Conservation (phyloP, 2,329 filamentous ascomycete genomes). For the Clarireedia sp. region DNA sequence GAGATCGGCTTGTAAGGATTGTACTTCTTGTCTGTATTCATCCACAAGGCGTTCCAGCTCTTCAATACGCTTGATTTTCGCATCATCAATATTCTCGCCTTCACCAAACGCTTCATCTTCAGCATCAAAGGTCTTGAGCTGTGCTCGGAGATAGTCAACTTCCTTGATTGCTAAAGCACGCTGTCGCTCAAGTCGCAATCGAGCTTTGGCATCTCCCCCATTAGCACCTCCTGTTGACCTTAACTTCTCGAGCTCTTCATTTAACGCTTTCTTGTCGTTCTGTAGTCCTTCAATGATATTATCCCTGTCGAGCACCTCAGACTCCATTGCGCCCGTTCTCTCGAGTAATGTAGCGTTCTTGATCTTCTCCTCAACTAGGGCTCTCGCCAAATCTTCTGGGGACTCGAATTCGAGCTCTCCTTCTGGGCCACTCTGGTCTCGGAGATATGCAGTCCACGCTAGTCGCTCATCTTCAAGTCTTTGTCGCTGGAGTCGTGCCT, state of each 20-base stretch:
- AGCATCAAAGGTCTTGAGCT: conserved; percentile 78
- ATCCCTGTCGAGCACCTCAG: conserved; percentile 70
- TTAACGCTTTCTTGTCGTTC: conserved; percentile 56
- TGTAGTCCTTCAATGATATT: conserved; percentile 65
- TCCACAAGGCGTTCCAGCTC: conserved; percentile 83
- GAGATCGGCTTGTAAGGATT: conserved; percentile 67
- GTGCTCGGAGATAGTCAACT: conserved; percentile 85
- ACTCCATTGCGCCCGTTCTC: conserved; percentile 68
- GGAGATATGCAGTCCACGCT: conserved; percentile 80
- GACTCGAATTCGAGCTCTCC: conserved; percentile 71
- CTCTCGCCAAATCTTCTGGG: conserved; percentile 78
- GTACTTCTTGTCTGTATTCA: conserved; percentile 74
- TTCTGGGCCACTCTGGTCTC: conserved; percentile 54
- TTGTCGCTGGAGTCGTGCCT: conserved; percentile 74
- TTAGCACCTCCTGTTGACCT: conserved; percentile 39
- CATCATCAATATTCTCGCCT: conserved; percentile 62
- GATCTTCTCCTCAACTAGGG: conserved; percentile 73
- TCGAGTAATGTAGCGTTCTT: conserved; percentile 75
- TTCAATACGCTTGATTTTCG: conserved; percentile 64
- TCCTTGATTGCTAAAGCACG: conserved; percentile 81
- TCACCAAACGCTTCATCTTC: conserved; percentile 84
- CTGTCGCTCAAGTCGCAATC: conserved; percentile 75
- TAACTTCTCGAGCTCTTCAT: conserved; percentile 62
- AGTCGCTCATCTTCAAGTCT: conserved; percentile 80
- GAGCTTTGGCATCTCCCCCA: conserved; percentile 55